phyloP scores from a whole-genome alignment of 2,329 filamentous ascomycete genomes.

The Aspergillus chevalieri region DNA sequence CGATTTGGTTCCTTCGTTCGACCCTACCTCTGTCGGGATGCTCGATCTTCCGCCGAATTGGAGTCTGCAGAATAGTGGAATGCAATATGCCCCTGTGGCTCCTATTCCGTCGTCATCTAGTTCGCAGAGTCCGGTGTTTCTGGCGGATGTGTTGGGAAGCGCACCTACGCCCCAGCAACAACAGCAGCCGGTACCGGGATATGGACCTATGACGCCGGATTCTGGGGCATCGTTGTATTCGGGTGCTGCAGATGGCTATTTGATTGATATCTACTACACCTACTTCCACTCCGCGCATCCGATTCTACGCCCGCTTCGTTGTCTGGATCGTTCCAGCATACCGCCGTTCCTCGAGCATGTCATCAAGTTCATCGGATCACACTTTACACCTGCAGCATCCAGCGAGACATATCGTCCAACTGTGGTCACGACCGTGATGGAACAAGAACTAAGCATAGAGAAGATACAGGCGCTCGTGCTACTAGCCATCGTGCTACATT shows the following conservation, averaged over 20 bases:
- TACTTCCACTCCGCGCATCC: slow-evolving; percentile 53
- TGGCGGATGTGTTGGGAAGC: slow-evolving; percentile 11
- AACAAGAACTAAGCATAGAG: slow-evolving; percentile 47
- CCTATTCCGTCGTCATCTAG: slow-evolving; percentile 21
- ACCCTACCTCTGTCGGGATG: slow-evolving; percentile 11
- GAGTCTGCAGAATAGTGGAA: slow-evolving; percentile 33
- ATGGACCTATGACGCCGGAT: slow-evolving; percentile 30
- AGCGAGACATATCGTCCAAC: slow-evolving; percentile 40
- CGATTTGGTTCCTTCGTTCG: slow-evolving; percentile 34
- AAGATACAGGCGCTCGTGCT: slow-evolving; percentile 74
- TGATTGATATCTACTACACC: slow-evolving; percentile 52
- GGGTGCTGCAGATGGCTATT: slow-evolving; percentile 29
- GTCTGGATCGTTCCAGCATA: slow-evolving; percentile 33
- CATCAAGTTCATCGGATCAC: slow-evolving; percentile 53
- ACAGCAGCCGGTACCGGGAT: not conserved
- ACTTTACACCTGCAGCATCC: slow-evolving; percentile 44
- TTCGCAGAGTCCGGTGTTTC: slow-evolving; percentile 16
- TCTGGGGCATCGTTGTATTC: slow-evolving; percentile 25
- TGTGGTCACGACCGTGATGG: slow-evolving; percentile 25
- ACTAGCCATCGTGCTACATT: slow-evolving; percentile 71
- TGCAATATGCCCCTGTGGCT: slow-evolving; percentile 18
- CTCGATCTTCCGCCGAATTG: slow-evolving; percentile 36
- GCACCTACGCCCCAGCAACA: slow-evolving; percentile 2
- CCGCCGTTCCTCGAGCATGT: slow-evolving; percentile 47
- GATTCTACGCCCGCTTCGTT: slow-evolving; percentile 46